Percentiles rank a stretch among this genome's conserved stretches.
Conservation (phyloP, 1,284 basidiomycete genomes). For the Papiliotrema fonsecae region DNA sequence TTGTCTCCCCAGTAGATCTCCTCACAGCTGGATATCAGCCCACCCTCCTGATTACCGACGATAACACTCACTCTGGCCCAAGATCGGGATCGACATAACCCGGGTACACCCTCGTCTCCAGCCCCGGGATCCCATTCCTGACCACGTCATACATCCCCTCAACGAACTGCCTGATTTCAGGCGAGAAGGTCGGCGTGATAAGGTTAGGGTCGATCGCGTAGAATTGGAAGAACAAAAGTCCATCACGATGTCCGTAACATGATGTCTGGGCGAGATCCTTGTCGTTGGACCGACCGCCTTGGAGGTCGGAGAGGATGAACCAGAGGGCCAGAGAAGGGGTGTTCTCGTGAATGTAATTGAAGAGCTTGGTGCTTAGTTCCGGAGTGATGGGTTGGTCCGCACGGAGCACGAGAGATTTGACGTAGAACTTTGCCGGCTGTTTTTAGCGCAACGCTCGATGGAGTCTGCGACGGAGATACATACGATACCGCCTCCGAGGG, state of each 20-base stretch:
- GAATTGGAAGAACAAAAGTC: neutral
- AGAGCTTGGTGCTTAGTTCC: neutral
- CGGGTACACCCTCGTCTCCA: neutral
- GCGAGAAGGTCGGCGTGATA: neutral
- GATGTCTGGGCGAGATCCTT: neutral
- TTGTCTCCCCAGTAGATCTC: conserved; percentile 3
- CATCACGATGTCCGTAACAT: neutral
- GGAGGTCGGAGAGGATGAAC: neutral
- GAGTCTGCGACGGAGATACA: neutral
- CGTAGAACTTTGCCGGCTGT: neutral
- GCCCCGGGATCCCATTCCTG: neutral
- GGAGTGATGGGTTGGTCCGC: neutral
- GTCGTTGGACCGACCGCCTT: neutral
- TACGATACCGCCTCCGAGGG: neutral
- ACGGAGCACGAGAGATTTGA: neutral
- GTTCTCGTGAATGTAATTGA: neutral
- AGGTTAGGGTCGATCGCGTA: neutral
- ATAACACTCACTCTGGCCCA: neutral
- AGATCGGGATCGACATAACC: conserved; percentile 8
- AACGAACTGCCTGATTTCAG: neutral
- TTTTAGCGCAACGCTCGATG: neutral
- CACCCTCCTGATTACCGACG: neutral
- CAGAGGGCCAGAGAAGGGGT: neutral
- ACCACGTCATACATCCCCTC: neutral
- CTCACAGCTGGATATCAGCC: neutral